Evolutionary conservation across 352 stramenopile genomes (phyloP), one percentile per base, ranked within the genome.

Genomic region (Pythium phragmitis): DNA sequence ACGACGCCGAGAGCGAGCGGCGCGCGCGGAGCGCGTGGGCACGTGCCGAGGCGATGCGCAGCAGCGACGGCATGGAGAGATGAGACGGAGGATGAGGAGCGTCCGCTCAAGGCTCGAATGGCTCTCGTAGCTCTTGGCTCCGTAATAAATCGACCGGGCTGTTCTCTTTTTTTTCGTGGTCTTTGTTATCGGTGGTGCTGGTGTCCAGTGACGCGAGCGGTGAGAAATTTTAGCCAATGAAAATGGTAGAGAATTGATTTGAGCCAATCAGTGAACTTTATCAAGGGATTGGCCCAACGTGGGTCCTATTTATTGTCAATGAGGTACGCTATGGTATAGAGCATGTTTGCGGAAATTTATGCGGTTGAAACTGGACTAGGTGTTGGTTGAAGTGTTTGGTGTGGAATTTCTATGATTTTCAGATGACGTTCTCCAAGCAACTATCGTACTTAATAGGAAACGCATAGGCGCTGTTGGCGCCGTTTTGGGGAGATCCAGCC

Each of bases 161-260:
- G 57, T 65, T 65, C 57, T 65, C 50, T 65, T 65, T 60, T 62
- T 30, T 67, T 42, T 55, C 8, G 17, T 2, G 39, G 39, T 60
- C 28, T 63, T 45, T 43, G 28, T 21, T 23, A 41, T 34, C 36
- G 41, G 42, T 61, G 54, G 56, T 61, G 63, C 43, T 39, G 39
- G 23, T n/a, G 48, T 58, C 63, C 47, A 55, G 51, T 39, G 16
- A 56, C n/a, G 34, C 11, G n/a, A 17, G 19, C 19, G 3, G 7
- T 8, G 16, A 26, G 19, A 3, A 26, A n/a, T 17, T 70, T 69
- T 64, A 7, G 21, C 55, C 55, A 37, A 37, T 37, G 33, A 37
- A 37, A 9, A 37, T 37, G 6, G 33, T 9, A 11, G 28, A 26
- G 19, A 41, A 37, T n/a, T 13, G 55, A 54, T 49, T 63, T 58